Evolutionary conservation across 2,329 filamentous ascomycete genomes (phyloP).

Genomic region (Cladophialophora psammophila): DNA sequence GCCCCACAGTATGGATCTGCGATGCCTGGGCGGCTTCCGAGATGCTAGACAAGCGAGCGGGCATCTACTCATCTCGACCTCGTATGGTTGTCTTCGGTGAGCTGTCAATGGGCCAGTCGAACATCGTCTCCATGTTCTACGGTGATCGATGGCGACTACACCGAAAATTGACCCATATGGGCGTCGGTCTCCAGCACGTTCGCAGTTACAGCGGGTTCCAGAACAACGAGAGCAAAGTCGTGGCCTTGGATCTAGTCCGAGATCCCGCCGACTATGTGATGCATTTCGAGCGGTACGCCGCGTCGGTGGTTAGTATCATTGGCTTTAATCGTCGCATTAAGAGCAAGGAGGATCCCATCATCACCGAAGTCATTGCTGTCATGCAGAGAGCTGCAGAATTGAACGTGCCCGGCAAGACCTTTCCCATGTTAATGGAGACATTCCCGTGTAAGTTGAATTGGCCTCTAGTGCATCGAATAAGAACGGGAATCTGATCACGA

Average conservation of each 20-base stretch:
- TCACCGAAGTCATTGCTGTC: slow-evolving; percentile 66
- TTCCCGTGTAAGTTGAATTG: slow-evolving; percentile 49
- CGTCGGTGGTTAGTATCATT: slow-evolving; percentile 52
- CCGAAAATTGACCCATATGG: slow-evolving; percentile 61
- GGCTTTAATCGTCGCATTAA: slow-evolving; percentile 49
- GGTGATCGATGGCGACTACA: slow-evolving; percentile 50
- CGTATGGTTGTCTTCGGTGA: slow-evolving; percentile 46
- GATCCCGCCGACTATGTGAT: slow-evolving; percentile 48
- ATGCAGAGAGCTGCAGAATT: slow-evolving; percentile 67
- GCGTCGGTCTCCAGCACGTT: slow-evolving; percentile 63
- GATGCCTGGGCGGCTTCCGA: slow-evolving; percentile 45
- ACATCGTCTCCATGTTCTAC: slow-evolving; percentile 55
- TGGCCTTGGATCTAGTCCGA: slow-evolving; percentile 55
- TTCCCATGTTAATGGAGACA: slow-evolving; percentile 65
- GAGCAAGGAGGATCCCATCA: slow-evolving; percentile 62
- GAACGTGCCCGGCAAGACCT: slow-evolving; percentile 62
- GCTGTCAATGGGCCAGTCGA: slow-evolving; percentile 41
- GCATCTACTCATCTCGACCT: slow-evolving; percentile 45
- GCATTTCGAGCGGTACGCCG: slow-evolving; percentile 52
- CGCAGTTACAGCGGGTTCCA: slow-evolving; percentile 62
- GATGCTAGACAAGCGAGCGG: slow-evolving; percentile 45
- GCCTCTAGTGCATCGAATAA: not conserved
- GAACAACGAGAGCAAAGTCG: slow-evolving; percentile 64
- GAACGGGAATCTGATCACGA: slow-evolving; percentile 4
- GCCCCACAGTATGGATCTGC: slow-evolving; percentile 43